phyloP scores from a whole-genome alignment of 2,329 filamentous ascomycete genomes.

The Alternaria infectoria region DNA sequence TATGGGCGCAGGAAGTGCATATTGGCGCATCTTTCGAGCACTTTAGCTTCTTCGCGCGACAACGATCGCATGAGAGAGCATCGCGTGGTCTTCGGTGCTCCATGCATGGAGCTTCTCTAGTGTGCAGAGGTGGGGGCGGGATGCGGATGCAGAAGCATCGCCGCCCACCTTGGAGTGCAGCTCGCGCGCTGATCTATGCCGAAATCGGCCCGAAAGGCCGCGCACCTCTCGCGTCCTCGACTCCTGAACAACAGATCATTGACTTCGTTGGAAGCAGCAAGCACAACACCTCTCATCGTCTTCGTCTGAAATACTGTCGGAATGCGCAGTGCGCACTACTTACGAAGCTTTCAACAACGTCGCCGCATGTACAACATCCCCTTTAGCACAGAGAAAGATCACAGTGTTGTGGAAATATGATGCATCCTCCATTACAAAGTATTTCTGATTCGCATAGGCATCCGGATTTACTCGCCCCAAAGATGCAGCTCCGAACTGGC shows the following conservation, averaged over 20 bases:
- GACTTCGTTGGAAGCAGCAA: neutral
- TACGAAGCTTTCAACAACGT: neutral
- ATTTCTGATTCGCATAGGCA: neutral
- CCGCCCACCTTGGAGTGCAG: neutral
- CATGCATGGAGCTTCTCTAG: slow-evolving; percentile 24
- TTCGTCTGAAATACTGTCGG: neutral
- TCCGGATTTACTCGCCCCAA: neutral
- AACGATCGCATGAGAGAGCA: slow-evolving; percentile 29
- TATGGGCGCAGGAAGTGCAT: slow-evolving; percentile 28
- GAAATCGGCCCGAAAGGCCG: slow-evolving; percentile 3
- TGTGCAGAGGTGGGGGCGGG: slow-evolving; percentile 13
- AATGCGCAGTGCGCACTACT: neutral
- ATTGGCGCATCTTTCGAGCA: slow-evolving; percentile 34
- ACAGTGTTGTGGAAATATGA: neutral
- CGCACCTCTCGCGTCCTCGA: neutral
- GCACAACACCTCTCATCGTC: neutral
- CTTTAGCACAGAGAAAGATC: neutral
- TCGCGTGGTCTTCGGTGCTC: slow-evolving; percentile 29
- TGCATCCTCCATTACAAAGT: neutral
- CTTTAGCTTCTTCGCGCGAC: slow-evolving; percentile 35
- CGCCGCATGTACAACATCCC: neutral
- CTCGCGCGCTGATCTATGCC: slow-evolving; percentile 4
- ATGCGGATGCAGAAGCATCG: slow-evolving; percentile 10
- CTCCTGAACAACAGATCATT: neutral
- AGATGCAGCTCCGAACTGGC: neutral